Evolutionary conservation across 331 rosid genomes (phyloP), one percentile per base, ranked within the genome.

Genomic region (Quercus phellos): DNA sequence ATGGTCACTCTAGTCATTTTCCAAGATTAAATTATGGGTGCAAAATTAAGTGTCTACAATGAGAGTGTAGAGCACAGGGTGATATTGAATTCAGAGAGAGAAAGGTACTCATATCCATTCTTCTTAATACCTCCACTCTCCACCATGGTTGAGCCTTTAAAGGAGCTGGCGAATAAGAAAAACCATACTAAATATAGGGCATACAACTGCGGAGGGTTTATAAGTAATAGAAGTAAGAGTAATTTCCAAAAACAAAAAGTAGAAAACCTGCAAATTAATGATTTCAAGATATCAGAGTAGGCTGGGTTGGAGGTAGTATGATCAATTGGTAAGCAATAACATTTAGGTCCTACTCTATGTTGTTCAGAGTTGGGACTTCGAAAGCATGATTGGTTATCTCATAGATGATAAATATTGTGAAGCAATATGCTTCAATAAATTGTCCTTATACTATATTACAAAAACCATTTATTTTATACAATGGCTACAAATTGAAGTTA

Each of bases 41-140:
- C 26, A 24, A 24, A 24, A 24, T 24, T 24, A 1, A 24, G 26
- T 24, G 26, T 24, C 26, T 24, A 24, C 1, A 24, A 90, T 64
- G 93, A 82, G 76, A 90, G 91, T 59, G 90, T 87, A 43, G 97
- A 90, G 70, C 97, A 88, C 68, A 85, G 94, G 53, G 93, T 70
- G 21, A 76, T 77, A 78, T 88, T 91, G 71, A 90, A 90, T 79
- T 75, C 85, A 0, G 81, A 84, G 71, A 87, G 30, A 74, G 89
- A 87, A 2, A 90, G 94, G 76, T 43, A 79, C 43, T 92, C 97
- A 1, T 85, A 90, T 72, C 88, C 94, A 0, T 88, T 88, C 78
- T 87, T 90, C 81, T 54, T 92, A 18, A 82, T 82, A 58, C 97
- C 94, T 0, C 83, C 93, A 61, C 91, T 85, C 26, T 87, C 81